Conservation (phyloP, 163 green algal genomes). For the Chlamydomonas reinhardtii region DNA sequence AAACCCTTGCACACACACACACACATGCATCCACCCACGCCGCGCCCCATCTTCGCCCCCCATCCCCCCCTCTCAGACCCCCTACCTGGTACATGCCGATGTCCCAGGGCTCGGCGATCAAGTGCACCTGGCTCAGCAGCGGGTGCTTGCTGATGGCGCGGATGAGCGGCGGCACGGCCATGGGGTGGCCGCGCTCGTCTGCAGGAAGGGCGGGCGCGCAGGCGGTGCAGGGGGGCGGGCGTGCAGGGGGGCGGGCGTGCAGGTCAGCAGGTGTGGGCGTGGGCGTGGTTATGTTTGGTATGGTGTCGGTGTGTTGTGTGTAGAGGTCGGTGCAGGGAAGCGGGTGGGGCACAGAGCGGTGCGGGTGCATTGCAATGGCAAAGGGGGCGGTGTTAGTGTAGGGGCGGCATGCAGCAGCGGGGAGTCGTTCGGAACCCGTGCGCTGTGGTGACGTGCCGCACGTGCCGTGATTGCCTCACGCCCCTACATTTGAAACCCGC, state of each 20-base stretch:
- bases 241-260: too few species aligned
- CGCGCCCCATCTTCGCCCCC: too few species aligned
- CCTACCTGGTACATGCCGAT: constrained; percentile 86
- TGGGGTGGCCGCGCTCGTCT: constrained; percentile 79
- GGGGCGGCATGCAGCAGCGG: too few species aligned
- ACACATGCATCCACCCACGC: not conserved
- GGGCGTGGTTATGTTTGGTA: too few species aligned
- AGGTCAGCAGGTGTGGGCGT: not conserved
- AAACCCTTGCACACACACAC: too few species aligned
- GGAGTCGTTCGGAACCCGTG: too few species aligned
- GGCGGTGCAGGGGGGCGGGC: not conserved
- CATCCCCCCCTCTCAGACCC: not conserved
- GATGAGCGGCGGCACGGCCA: constrained; percentile 92
- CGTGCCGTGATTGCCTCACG: too few species aligned
- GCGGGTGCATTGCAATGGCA: too few species aligned
- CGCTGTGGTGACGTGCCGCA: too few species aligned
- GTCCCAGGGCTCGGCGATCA: constrained; percentile 96
- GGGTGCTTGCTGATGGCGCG: constrained; percentile 88
- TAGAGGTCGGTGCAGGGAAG: not conserved
- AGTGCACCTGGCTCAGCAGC: constrained; percentile 69
- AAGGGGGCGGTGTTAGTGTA: too few species aligned
- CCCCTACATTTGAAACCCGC: not conserved
- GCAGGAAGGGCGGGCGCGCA: not conserved
- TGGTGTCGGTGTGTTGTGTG: not conserved
- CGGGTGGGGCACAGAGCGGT: too few species aligned